Evolutionary conservation across 2,329 filamentous ascomycete species (phyloP).

Genomic region (Daldinia sp.): DNA sequence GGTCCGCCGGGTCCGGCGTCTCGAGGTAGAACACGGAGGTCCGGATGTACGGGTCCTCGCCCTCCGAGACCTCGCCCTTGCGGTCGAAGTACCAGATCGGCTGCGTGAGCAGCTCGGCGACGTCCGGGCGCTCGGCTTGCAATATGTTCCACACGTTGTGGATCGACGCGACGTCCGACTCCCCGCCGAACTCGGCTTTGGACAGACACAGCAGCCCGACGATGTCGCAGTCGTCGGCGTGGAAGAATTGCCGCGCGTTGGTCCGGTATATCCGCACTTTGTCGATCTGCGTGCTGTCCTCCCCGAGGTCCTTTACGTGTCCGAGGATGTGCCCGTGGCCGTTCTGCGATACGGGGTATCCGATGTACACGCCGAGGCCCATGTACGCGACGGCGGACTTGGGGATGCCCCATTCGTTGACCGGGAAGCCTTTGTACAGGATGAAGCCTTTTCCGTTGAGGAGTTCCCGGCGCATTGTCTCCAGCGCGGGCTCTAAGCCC

Average conservation of each 20-base stretch:
- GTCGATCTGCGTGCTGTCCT: slow-evolving; percentile 82
- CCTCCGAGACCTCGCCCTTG: slow-evolving; percentile 80
- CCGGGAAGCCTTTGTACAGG: slow-evolving; percentile 86
- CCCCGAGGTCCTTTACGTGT: slow-evolving; percentile 88
- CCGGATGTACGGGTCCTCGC: slow-evolving; percentile 77
- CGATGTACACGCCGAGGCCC: slow-evolving; percentile 84
- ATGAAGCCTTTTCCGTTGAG: slow-evolving; percentile 89
- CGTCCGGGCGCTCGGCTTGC: slow-evolving; percentile 77
- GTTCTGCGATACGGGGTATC: slow-evolving; percentile 90
- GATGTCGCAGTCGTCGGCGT: slow-evolving; percentile 82
- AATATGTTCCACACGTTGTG: slow-evolving; percentile 86
- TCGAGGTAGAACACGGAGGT: slow-evolving; percentile 81
- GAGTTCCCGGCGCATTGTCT: slow-evolving; percentile 68
- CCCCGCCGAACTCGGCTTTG: slow-evolving; percentile 80
- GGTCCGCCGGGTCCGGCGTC: slow-evolving; percentile 51
- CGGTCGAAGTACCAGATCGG: slow-evolving; percentile 93
- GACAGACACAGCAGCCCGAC: slow-evolving; percentile 85
- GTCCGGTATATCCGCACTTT: slow-evolving; percentile 91
- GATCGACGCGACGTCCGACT: slow-evolving; percentile 80
- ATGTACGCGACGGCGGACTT: slow-evolving; percentile 92
- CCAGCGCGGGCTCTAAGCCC: slow-evolving; percentile 61
- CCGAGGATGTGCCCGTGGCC: slow-evolving; percentile 78
- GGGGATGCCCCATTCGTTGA: slow-evolving; percentile 75
- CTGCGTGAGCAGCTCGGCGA: slow-evolving; percentile 76
- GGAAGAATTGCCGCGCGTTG: slow-evolving; percentile 85